Percentiles rank a stretch among this genome's conserved stretches.
Evolutionary conservation across 352 stramenopile species (phyloP).

Genomic region (Phytophthora sp.): DNA sequence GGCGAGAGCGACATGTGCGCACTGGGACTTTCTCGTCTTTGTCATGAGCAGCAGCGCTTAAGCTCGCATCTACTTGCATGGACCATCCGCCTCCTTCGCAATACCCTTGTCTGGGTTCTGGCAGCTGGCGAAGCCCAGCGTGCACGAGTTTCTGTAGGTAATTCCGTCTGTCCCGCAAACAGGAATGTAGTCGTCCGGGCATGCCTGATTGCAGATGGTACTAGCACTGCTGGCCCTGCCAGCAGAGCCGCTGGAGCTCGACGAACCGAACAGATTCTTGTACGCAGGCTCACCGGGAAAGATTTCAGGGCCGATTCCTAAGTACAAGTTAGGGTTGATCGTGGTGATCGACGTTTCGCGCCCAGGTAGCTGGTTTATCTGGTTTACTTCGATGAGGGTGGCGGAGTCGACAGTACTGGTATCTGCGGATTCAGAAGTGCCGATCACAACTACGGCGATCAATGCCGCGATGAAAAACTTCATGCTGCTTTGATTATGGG

Average conservation of each 20-base stretch:
- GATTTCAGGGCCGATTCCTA: constrained; percentile 15
- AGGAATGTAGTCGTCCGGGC: constrained; percentile 1
- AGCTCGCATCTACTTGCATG: not conserved
- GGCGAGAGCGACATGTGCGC: too few species aligned
- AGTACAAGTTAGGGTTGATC: not conserved
- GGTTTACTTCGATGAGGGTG: constrained; percentile 11
- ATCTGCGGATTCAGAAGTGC: constrained; percentile 2
- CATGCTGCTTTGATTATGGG: not conserved
- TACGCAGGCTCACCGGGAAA: constrained; percentile 5
- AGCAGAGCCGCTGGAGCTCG: not conserved
- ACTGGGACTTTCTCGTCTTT: too few species aligned
- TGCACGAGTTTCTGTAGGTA: constrained; percentile 21
- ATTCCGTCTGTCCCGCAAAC: constrained; percentile 19
- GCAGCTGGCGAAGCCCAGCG: constrained; percentile 6
- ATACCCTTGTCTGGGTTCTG: constrained; percentile 3
- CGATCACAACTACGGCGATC: not conserved
- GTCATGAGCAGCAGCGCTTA: too few species aligned
- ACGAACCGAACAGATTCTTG: not conserved
- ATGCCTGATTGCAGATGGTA: constrained; percentile 1
- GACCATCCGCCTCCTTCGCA: not conserved
- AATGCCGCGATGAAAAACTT: not conserved
- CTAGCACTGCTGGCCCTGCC: not conserved
- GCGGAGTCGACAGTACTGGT: constrained; percentile 1
- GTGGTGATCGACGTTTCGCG: constrained; percentile 14
- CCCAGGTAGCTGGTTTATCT: not conserved